Conservation (phyloP, 805 yeast genomes). For the Ogataea pini region DNA sequence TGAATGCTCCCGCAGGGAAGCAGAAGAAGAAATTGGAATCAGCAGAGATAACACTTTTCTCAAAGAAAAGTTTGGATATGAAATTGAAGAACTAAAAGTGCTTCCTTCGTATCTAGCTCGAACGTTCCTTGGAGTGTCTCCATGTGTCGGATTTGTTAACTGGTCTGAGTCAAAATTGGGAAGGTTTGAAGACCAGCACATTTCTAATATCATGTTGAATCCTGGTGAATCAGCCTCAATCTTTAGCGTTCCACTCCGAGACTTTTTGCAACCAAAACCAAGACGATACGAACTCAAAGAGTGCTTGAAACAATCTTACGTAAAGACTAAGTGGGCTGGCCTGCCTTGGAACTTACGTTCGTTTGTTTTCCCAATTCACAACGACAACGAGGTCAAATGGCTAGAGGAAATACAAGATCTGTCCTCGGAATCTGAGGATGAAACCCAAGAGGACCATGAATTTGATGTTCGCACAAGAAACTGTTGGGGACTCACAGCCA, state of each 20-base stretch:
- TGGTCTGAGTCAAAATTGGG: slow-evolving; percentile 35
- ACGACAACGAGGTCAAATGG: slow-evolving; percentile 62
- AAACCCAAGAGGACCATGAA: slow-evolving; percentile 37
- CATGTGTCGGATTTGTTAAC: slow-evolving; percentile 68
- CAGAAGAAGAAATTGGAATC: slow-evolving; percentile 84
- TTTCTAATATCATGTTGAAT: slow-evolving; percentile 48
- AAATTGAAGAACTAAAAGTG: slow-evolving; percentile 57
- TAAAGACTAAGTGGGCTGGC: slow-evolving; percentile 65
- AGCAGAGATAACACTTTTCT: slow-evolving; percentile 48
- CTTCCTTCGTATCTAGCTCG: slow-evolving; percentile 82
- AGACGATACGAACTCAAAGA: slow-evolving; percentile 31
- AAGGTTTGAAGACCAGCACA: slow-evolving; percentile 31
- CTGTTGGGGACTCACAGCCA: slow-evolving; percentile 84
- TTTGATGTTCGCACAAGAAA: slow-evolving; percentile 55
- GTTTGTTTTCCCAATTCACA: slow-evolving; percentile 57
- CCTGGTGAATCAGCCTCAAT: slow-evolving; percentile 78
- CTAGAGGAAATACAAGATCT: slow-evolving; percentile 58
- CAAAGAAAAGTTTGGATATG: slow-evolving; percentile 48
- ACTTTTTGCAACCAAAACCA: slow-evolving; percentile 45
- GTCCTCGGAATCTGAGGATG: slow-evolving; percentile 56
- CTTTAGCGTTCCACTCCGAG: slow-evolving; percentile 69
- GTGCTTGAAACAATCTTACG: slow-evolving; percentile 36
- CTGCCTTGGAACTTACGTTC: slow-evolving; percentile 66
- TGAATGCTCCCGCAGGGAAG: slow-evolving; percentile 78
- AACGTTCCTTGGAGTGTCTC: slow-evolving; percentile 80